These are phyloP conservation scores for Pezicula radicicola DNA, from an alignment of 2,329 filamentous ascomycete genomes.

Conservation along the genomic window DNA sequence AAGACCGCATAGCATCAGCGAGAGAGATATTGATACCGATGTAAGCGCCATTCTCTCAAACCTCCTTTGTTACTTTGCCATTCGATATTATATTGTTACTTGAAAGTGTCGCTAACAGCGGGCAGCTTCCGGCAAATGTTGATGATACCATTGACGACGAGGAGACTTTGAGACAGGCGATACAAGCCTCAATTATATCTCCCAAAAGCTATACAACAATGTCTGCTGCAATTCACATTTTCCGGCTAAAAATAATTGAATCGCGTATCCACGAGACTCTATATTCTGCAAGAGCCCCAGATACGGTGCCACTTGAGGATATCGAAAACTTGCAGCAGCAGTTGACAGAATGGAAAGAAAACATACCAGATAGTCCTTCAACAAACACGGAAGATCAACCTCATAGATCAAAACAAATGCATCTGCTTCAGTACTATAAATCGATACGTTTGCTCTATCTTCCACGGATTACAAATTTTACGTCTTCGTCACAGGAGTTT, in stretches of 20 bases:
- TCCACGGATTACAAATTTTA: constrained; percentile 41
- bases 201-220: neutral
- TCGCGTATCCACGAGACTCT: constrained; percentile 2
- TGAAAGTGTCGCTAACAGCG: neutral
- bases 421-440: constrained; percentile 33
- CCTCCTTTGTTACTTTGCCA: neutral
- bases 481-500: constrained; percentile 40
- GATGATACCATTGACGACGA: neutral
- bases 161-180: neutral
- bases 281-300: neutral
- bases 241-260: constrained; percentile 2
- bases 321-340: neutral
- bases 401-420: neutral
- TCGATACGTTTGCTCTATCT: constrained; percentile 43
- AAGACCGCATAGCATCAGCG: constrained; percentile 30
- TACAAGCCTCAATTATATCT: neutral
- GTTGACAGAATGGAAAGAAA: constrained; percentile 2
- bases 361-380: constrained; percentile 1
- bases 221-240: neutral
- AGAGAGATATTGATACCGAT: constrained; percentile 29
- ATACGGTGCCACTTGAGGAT: neutral
- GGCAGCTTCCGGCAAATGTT: neutral
- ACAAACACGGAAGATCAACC: neutral
- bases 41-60: constrained; percentile 6
- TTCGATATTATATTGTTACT: too few species aligned